phyloP scores from a whole-genome alignment of 2,329 filamentous ascomycete species.

The Cercospora sp. region DNA sequence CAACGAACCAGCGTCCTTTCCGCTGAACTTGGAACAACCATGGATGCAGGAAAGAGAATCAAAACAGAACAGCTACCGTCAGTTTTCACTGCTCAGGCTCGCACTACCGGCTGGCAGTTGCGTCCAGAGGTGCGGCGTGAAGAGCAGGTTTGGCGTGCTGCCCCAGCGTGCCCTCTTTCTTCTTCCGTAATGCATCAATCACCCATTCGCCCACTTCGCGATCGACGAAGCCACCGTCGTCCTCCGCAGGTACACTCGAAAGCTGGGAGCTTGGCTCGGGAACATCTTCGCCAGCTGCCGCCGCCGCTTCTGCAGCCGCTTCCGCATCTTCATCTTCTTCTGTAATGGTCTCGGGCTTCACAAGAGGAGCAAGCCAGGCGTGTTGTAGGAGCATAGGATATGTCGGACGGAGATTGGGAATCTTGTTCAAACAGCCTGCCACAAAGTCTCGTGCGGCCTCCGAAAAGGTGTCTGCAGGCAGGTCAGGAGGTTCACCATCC shows the following conservation, averaged over 20 bases:
- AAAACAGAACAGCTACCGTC: slow-evolving; percentile 8
- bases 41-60: slow-evolving; percentile 1
- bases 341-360: slow-evolving; percentile 72
- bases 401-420: slow-evolving; percentile 85
- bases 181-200: slow-evolving; percentile 65
- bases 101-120: slow-evolving; percentile 32
- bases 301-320: slow-evolving; percentile 33
- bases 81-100: slow-evolving; percentile 10
- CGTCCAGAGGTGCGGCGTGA: slow-evolving; percentile 82
- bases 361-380: slow-evolving; percentile 76
- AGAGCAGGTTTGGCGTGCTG: slow-evolving; percentile 71
- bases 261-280: slow-evolving; percentile 8
- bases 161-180: slow-evolving; percentile 58
- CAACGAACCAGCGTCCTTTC: slow-evolving; percentile 19
- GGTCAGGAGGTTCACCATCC: slow-evolving; percentile 87
- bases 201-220: slow-evolving; percentile 88
- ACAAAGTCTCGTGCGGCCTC: slow-evolving; percentile 83
- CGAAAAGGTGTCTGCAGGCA: slow-evolving; percentile 78
- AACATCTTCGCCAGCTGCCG: slow-evolving; percentile 24
- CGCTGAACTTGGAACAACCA: not conserved
- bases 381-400: slow-evolving; percentile 89
- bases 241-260: slow-evolving; percentile 42
- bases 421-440: slow-evolving; percentile 84
- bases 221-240: slow-evolving; percentile 54
- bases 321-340: slow-evolving; percentile 66